Percentiles rank a stretch among this genome's conserved stretches.
Evolutionary conservation across 2,329 filamentous ascomycete genomes (phyloP).

Genomic region (Cytospora paraplurivora): DNA sequence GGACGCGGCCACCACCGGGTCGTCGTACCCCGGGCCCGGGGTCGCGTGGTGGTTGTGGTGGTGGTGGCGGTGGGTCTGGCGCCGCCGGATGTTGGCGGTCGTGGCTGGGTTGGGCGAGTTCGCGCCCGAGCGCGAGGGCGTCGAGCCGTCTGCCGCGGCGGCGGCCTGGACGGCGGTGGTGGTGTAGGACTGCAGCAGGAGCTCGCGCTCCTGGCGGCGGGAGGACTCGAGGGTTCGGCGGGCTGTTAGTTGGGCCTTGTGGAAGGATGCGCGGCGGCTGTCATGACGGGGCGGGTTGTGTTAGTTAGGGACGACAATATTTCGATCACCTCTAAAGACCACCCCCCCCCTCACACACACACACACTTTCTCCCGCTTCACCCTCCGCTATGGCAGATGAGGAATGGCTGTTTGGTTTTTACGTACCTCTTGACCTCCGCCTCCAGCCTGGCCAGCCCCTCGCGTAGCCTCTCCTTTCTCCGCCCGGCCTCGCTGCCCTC

Average conservation of each 20-base stretch:
- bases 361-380: too few relatives aligned
- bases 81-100: slow-evolving; percentile 16
- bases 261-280: slow-evolving; percentile 67
- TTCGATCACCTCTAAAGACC: too few relatives aligned
- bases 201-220: slow-evolving; percentile 73
- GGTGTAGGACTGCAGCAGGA: slow-evolving; percentile 69
- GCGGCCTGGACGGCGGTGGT: slow-evolving; percentile 35
- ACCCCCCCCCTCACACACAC: too few relatives aligned
- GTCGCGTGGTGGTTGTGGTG: slow-evolving; percentile 34
- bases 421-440: slow-evolving; percentile 71
- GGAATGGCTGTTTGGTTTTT: slow-evolving; percentile 22
- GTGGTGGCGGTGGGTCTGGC: slow-evolving; percentile 12
- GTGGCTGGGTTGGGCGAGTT: slow-evolving; percentile 37
- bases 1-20: slow-evolving; percentile 74
- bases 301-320: too few relatives aligned
- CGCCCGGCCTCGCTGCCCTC: slow-evolving; percentile 58
- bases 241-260: slow-evolving; percentile 78
- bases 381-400: neutral
- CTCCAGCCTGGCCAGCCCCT: slow-evolving; percentile 66
- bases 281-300: slow-evolving; percentile 3
- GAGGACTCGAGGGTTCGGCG: slow-evolving; percentile 74
- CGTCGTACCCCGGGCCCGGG: slow-evolving; percentile 53
- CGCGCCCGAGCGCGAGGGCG: slow-evolving; percentile 37
- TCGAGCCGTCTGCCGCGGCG: slow-evolving; percentile 28
- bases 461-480: slow-evolving; percentile 66